Base-by-base conservation (phyloP, 352 stramenopile species). In the Phytophthora citrophthora region DNA sequence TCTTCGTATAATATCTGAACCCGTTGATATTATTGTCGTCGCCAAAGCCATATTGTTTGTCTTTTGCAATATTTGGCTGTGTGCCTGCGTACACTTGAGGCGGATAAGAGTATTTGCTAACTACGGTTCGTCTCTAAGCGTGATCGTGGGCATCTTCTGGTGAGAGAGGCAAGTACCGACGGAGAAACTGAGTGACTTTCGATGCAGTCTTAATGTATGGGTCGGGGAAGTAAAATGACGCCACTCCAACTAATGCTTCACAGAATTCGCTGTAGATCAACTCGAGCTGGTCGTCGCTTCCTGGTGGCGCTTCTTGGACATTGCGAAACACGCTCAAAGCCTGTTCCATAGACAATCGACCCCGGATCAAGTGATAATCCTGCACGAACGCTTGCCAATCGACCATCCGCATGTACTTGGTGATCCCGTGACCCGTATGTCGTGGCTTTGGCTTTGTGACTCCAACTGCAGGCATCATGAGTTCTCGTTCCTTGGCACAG, bases 241-340 rank as follows among this genome's bases (percentile, higher is more conserved):
- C 61, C 34, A 91, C 62, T 13, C 68, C 78, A 24, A 88, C 74
- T 45, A 93, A 67, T 0, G 79, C 84, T 20, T 93, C 84, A 34
- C 78, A 90, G 41, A 91, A 93, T 47, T 88, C 84, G 40, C 71
- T 77, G 71, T 82, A 93, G 40, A 90, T 86, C 74, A 93, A 83
- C 48, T 90, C 81, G 10, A 91, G 61, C 0, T 64, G 44, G n/a
- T 83, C 72, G 20, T 81, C 70, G 16, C 49, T 61, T 11, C 69
- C 68, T 15, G 57, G 59, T 40, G 75, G 70, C 5, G 73, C 69
- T 10, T 91, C 80, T 60, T 89, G 80, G 0, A 88, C 84, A 43
- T 88, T 83, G 48, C 80, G 80, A 44, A 91, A 93, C 16, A 91
- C 74, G 6, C 54, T 63, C 16, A 77, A 72, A 2, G 79, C 82